Conservation (phyloP, 345 rosid species). For the Microcos paniculata region DNA sequence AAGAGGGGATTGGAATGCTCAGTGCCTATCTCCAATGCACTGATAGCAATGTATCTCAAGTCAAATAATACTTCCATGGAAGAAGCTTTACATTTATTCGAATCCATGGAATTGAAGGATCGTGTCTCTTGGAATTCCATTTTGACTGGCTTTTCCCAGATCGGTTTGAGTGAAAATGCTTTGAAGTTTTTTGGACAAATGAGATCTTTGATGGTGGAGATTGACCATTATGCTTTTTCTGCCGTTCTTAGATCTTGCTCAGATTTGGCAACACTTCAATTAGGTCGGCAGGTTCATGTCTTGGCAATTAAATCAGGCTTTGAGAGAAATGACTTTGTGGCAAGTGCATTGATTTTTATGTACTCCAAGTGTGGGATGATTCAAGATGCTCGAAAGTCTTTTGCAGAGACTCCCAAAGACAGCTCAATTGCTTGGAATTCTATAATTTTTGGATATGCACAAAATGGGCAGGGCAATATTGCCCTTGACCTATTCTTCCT, state of each 20-base stretch:
- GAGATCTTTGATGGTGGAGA: slow-evolving; percentile 45
- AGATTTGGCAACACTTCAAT: slow-evolving; percentile 63
- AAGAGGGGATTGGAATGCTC: slow-evolving; percentile 62
- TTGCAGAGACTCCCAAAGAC: slow-evolving; percentile 46
- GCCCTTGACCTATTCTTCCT: slow-evolving; percentile 57
- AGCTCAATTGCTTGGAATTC: slow-evolving; percentile 69
- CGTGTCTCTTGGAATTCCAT: slow-evolving; percentile 77
- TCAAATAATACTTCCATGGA: slow-evolving; percentile 44
- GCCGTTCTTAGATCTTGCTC: slow-evolving; percentile 79
- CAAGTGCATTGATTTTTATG: slow-evolving; percentile 74
- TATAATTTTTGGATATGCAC: slow-evolving; percentile 75
- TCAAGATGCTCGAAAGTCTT: slow-evolving; percentile 55
- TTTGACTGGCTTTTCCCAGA: slow-evolving; percentile 64
- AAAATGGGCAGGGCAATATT: slow-evolving; percentile 58
- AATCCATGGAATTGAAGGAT: slow-evolving; percentile 54
- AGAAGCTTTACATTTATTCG: slow-evolving; percentile 49
- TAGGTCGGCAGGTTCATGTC: slow-evolving; percentile 72
- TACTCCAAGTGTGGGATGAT: slow-evolving; percentile 78
- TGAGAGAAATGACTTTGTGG: slow-evolving; percentile 60
- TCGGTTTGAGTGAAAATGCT: slow-evolving; percentile 53
- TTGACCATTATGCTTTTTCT: slow-evolving; percentile 67
- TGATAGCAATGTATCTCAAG: slow-evolving; percentile 64
- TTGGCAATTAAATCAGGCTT: slow-evolving; percentile 53
- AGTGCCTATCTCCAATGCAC: slow-evolving; percentile 56
- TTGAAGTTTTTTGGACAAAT: slow-evolving; percentile 48